Conservation (phyloP, 2,329 filamentous ascomycete genomes). For the Phialophora chinensis region DNA sequence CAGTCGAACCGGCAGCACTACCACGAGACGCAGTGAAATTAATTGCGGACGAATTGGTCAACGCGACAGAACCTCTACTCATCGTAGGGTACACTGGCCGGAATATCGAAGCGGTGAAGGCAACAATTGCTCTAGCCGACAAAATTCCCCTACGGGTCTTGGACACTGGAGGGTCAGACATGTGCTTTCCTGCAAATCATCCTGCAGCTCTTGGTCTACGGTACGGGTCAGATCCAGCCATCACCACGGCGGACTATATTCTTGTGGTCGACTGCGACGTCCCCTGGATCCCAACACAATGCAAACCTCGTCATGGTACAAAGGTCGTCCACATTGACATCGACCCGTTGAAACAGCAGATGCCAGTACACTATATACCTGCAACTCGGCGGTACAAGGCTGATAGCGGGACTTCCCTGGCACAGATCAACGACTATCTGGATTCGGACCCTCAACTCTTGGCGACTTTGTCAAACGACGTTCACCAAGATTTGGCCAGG, state of each 20-base stretch:
- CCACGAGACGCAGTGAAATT: slow-evolving; percentile 54
- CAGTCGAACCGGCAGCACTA: slow-evolving; percentile 70
- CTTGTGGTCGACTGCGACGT: slow-evolving; percentile 88
- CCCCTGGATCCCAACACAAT: slow-evolving; percentile 84
- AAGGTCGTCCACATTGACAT: slow-evolving; percentile 70
- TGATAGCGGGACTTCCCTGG: slow-evolving; percentile 68
- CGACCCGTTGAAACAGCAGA: slow-evolving; percentile 73
- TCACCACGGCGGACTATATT: slow-evolving; percentile 81
- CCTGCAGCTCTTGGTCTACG: slow-evolving; percentile 70
- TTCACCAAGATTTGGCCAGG: slow-evolving; percentile 44
- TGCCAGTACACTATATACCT: slow-evolving; percentile 75
- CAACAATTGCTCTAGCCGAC: slow-evolving; percentile 56
- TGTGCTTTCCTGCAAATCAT: slow-evolving; percentile 57
- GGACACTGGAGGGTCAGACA: slow-evolving; percentile 60
- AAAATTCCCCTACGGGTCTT: slow-evolving; percentile 56
- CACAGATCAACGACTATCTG: slow-evolving; percentile 71
- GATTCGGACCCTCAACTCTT: slow-evolving; percentile 53
- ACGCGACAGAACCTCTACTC: slow-evolving; percentile 57
- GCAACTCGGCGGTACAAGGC: slow-evolving; percentile 70
- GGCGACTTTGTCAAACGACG: slow-evolving; percentile 46
- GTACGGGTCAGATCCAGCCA: slow-evolving; percentile 74
- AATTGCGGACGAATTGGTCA: slow-evolving; percentile 52
- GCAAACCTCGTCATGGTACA: slow-evolving; percentile 61
- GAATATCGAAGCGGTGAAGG: slow-evolving; percentile 49
- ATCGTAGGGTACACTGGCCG: slow-evolving; percentile 60